These are phyloP conservation scores for Pichia cabralensis DNA, from an alignment of 805 yeast genomes.

Conservation along the genomic window DNA sequence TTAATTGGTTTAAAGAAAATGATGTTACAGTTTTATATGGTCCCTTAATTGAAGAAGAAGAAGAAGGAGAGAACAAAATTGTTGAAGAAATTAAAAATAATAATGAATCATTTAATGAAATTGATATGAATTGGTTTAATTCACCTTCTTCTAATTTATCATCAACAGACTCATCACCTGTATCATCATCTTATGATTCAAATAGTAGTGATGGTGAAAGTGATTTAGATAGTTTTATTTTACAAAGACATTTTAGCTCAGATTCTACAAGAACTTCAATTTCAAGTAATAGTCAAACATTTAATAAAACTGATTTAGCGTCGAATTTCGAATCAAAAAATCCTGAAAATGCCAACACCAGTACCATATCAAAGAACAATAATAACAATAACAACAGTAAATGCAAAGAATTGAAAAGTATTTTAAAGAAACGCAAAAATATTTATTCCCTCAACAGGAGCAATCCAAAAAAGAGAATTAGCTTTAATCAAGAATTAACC, in stretches of 20 bases:
- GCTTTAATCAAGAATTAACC: conserved; percentile 3
- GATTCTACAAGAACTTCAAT: conserved; percentile 1
- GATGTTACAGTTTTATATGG: conserved; percentile 50
- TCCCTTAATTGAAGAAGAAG: conserved; percentile 27
- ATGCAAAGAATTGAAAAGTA: conserved; percentile 2
- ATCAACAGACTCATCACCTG: too few species aligned
- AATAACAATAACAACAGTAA: background rate
- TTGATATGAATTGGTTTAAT: background rate
- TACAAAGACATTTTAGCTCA: conserved; percentile 1
- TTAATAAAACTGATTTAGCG: too few species aligned
- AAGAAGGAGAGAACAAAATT: background rate
- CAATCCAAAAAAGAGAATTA: conserved; percentile 4
- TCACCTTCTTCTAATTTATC: background rate
- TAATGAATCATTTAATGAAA: too few species aligned
- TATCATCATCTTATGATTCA: background rate
- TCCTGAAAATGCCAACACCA: background rate
- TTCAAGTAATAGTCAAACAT: too few species aligned
- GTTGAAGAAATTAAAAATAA: too few species aligned
- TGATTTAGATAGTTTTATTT: conserved; percentile 4
- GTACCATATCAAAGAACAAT: background rate
- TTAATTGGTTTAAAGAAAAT: conserved; percentile 46
- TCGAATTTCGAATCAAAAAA: too few species aligned
- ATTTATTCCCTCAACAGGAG: background rate
- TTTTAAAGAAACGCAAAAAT: conserved; percentile 5
- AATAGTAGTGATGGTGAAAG: conserved; percentile 3